These are phyloP conservation scores for Boletus subparvulus DNA, from an alignment of 768 basidiomycete species.

Conservation along the genomic window DNA sequence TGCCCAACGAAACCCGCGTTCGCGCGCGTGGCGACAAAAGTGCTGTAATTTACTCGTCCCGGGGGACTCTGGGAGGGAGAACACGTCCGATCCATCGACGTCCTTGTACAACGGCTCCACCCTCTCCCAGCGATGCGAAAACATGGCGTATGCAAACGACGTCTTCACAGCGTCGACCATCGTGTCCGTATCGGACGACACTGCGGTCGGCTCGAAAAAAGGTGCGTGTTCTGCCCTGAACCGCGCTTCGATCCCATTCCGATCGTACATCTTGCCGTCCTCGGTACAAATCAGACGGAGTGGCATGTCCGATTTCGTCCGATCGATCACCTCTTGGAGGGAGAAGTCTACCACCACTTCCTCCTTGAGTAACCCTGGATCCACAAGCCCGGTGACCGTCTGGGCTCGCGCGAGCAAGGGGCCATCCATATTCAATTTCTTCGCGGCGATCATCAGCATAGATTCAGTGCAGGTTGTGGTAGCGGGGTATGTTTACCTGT, in stretches of 20 bases:
- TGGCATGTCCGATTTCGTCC: conserved; percentile 21
- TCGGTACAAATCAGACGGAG: conserved; percentile 26
- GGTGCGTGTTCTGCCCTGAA: conserved; percentile 14
- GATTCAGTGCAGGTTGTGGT: too few relatives aligned
- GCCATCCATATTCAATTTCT: too few relatives aligned
- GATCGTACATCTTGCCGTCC: conserved; percentile 25
- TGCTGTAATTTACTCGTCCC: conserved; percentile 16
- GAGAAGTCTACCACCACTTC: background rate
- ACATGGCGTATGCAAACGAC: conserved; percentile 23
- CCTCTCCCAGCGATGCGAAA: conserved; percentile 26
- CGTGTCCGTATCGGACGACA: background rate
- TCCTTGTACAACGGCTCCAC: conserved; percentile 18
- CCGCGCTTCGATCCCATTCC: conserved; percentile 11
- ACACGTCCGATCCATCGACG: conserved; percentile 16
- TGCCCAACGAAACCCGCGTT: conserved; percentile 23
- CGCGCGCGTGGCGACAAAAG: conserved; percentile 20
- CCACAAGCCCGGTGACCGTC: too few relatives aligned
- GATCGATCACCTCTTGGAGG: conserved; percentile 14
- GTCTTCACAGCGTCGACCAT: conserved; percentile 8
- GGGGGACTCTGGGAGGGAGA: conserved; percentile 11
- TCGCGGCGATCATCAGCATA: too few relatives aligned
- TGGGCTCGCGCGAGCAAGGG: too few relatives aligned
- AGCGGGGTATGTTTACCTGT: too few relatives aligned
- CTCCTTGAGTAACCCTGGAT: too few relatives aligned
- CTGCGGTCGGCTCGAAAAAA: conserved; percentile 10